Conservation (phyloP, 768 basidiomycete species). For the Sutorius australiensis region DNA sequence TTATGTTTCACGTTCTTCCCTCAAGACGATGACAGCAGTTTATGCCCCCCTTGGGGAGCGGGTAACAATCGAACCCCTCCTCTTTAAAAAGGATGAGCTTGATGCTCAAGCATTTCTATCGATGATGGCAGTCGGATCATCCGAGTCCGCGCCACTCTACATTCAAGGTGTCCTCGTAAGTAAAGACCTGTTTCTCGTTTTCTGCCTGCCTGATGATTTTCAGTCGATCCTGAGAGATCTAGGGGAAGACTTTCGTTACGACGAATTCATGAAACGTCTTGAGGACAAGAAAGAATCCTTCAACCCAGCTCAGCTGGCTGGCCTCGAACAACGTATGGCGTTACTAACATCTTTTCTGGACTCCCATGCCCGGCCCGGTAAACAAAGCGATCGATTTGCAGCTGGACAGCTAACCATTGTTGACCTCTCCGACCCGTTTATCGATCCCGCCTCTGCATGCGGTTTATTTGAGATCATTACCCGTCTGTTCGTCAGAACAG, state of each 20-base stretch:
- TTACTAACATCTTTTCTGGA: conserved; percentile 58
- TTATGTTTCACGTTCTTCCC: conserved; percentile 57
- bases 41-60: conserved; percentile 50
- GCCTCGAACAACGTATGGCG: conserved; percentile 61
- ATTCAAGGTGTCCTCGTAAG: conserved; percentile 65
- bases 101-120: conserved; percentile 67
- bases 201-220: conserved; percentile 9
- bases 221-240: conserved; percentile 61
- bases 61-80: conserved; percentile 51
- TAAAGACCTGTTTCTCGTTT: background rate
- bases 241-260: conserved; percentile 55
- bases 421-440: conserved; percentile 71
- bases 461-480: conserved; percentile 67
- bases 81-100: conserved; percentile 55
- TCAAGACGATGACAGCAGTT: conserved; percentile 56
- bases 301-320: conserved; percentile 51
- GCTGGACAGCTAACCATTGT: conserved; percentile 62
- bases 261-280: conserved; percentile 46
- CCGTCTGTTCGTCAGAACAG: conserved; percentile 58
- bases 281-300: conserved; percentile 47
- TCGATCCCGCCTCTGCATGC: conserved; percentile 64
- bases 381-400: conserved; percentile 40
- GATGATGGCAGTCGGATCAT: conserved; percentile 68
- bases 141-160: conserved; percentile 62
- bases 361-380: conserved; percentile 3